phyloP scores from a whole-genome alignment of 495 filamentous ascomycete genomes.

The Elasticomyces elasticus region DNA sequence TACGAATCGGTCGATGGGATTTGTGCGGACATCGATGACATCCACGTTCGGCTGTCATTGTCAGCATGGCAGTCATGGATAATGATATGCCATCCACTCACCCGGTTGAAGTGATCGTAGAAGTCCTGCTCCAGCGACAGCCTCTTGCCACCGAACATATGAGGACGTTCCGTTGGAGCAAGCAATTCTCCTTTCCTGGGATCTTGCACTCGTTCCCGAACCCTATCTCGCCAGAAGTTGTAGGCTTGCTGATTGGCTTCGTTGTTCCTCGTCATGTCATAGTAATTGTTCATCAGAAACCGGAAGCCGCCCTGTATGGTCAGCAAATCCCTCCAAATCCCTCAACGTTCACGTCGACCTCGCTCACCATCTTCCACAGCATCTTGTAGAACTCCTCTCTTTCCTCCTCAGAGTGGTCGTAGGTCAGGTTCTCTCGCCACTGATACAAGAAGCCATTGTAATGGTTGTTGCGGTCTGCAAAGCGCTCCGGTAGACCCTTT shows the following conservation, averaged over 20 bases:
- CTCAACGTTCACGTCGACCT: background rate
- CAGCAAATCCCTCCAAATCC: background rate
- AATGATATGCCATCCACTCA: background rate
- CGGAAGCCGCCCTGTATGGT: background rate
- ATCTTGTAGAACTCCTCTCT: constrained; percentile 39
- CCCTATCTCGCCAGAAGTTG: constrained; percentile 37
- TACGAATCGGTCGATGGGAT: constrained; percentile 35
- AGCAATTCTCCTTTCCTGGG: constrained; percentile 39
- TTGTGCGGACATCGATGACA: constrained; percentile 39
- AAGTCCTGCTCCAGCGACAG: constrained; percentile 42
- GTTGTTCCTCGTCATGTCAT: constrained; percentile 40
- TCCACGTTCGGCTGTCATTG: constrained; percentile 34
- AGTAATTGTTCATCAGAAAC: constrained; percentile 26
- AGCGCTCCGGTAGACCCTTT: constrained; percentile 36
- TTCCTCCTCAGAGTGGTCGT: constrained; percentile 41
- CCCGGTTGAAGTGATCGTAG: constrained; percentile 41
- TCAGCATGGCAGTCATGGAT: background rate
- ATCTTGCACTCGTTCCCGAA: constrained; percentile 39
- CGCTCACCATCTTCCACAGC: constrained; percentile 28
- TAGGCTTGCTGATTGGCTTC: constrained; percentile 40
- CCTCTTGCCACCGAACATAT: constrained; percentile 43
- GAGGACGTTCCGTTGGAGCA: constrained; percentile 37
- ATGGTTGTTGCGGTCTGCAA: constrained; percentile 35
- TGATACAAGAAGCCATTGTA: constrained; percentile 42
- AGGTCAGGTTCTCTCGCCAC: constrained; percentile 33